Evolutionary conservation across 139 green algal genomes (phyloP), one percentile per base, ranked within the genome.

Genomic region (Chlorella sp.): DNA sequence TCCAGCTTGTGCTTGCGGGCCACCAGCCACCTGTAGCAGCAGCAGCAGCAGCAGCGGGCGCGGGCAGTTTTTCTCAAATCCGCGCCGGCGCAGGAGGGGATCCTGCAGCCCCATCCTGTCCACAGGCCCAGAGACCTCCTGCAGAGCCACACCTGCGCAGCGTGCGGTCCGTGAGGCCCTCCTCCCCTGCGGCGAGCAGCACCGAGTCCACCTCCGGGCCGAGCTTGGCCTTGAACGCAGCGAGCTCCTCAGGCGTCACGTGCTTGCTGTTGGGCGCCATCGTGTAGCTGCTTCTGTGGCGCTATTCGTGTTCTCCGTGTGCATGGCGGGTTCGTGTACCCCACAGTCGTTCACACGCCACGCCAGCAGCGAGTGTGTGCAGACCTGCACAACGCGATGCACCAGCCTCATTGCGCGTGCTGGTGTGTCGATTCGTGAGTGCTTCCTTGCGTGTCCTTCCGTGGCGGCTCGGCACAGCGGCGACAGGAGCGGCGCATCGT

Each of bases 141-240:
- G 22, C 14, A 49, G 26, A 5, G 27, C 10, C 31, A 6, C 35
- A 49, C 22, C 31, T 35, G 24, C 24, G 6, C 23, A 73, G n/a
- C 1, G 76, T 74, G 31, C 29, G 27, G 4, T 77, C 49, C 0
- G 34, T 51, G 17, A 77, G 60, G 23, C 76, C 76, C 35, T 76
- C 60, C 27, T 82, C 76, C 0, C 76, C 76, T 2, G 55, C 31
- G 4, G 49, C 24, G 1, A 10, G 35, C 2, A 81, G 51, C 59
- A 66, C 36, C 1, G 51, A 34, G n/a, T 81, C 76, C 36, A 69
- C 51, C 1, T 77, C 51, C 0, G 23, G 1, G 5, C 55, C 65
- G 10, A 72, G 66, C 1, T 50, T 2, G 6, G 26, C 61, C n/a
- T 27, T 34, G 3, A 67, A 27, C 3, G 27, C 61, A 30, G 61